Percentiles rank a stretch among this genome's conserved stretches.
phyloP scores from a whole-genome alignment of 257 asterid genomes.

The Solanum stenotomum region DNA sequence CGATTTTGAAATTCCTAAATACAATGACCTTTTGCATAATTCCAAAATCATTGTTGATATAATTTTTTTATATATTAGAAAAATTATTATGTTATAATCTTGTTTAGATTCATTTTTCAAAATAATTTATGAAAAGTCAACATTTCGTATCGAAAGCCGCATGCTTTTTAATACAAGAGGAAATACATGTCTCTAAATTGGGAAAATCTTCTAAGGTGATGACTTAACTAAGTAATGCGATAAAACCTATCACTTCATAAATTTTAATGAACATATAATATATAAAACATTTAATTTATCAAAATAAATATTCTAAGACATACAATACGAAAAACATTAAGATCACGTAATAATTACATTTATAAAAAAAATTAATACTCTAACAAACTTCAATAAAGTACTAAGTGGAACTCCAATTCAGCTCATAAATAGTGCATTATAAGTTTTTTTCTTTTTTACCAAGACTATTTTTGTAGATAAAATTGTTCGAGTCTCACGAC shows the following conservation, averaged over 20 bases:
- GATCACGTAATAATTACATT: too few relatives aligned
- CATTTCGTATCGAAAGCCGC: too few relatives aligned
- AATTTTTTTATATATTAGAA: too few relatives aligned
- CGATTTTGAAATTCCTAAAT: neutral
- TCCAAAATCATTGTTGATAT: neutral
- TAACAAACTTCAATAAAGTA: neutral
- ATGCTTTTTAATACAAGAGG: too few relatives aligned
- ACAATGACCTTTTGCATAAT: neutral
- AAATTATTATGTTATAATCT: too few relatives aligned
- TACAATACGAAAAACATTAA: neutral
- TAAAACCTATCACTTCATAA: neutral
- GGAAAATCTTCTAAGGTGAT: neutral
- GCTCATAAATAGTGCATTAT: neutral
- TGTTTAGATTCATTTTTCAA: neutral
- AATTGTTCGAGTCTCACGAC: neutral
- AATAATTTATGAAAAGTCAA: too few relatives aligned
- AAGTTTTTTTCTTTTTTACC: neutral
- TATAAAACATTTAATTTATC: neutral
- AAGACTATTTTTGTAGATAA: neutral
- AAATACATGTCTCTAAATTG: too few relatives aligned
- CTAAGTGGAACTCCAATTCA: neutral
- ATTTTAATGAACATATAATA: neutral
- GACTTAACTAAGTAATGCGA: too few relatives aligned
- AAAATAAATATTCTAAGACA: neutral
- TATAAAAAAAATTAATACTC: neutral